A percentile compares a stretch with the other conserved stretches of the same genome.
Conservation (phyloP, 805 yeast genomes). For the Candida endomychidarum region DNA sequence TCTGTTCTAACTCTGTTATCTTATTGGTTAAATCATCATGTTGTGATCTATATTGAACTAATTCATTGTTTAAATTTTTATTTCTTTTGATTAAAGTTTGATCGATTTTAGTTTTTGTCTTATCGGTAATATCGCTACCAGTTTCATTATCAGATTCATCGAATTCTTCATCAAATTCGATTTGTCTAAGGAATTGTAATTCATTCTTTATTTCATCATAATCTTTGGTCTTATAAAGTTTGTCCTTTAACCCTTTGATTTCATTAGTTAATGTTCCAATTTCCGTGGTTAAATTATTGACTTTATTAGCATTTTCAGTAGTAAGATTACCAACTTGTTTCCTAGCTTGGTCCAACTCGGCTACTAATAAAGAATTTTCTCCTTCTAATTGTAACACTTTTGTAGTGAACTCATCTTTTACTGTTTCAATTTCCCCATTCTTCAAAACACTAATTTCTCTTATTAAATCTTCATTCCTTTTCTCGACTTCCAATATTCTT, state of each 20-base stretch:
- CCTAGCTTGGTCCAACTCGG: slow-evolving; percentile 55
- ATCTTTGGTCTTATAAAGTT: slow-evolving; percentile 55
- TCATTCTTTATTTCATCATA: slow-evolving; percentile 83
- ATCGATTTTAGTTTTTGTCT: slow-evolving; percentile 38
- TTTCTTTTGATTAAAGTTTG: slow-evolving; percentile 67
- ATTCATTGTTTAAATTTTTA: slow-evolving; percentile 67
- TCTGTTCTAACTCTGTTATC: slow-evolving; percentile 39
- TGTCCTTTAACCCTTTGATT: slow-evolving; percentile 47
- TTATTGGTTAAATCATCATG: slow-evolving; percentile 47
- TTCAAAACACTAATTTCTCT: slow-evolving; percentile 59
- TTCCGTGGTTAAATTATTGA: slow-evolving; percentile 47
- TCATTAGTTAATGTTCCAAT: slow-evolving; percentile 49
- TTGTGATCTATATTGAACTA: slow-evolving; percentile 63
- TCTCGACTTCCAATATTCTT: slow-evolving; percentile 69
- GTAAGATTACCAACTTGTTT: slow-evolving; percentile 22
- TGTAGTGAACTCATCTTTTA: slow-evolving; percentile 43
- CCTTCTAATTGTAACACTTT: slow-evolving; percentile 59
- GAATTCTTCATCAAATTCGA: slow-evolving; percentile 63
- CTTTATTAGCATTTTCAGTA: slow-evolving; percentile 29
- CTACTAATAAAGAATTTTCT: slow-evolving; percentile 63
- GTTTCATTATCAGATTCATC: slow-evolving; percentile 45
- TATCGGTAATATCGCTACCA: slow-evolving; percentile 32
- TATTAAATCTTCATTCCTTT: slow-evolving; percentile 72
- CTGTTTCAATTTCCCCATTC: slow-evolving; percentile 38
- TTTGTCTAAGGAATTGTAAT: slow-evolving; percentile 65